A percentile compares a stretch with the other conserved stretches of the same genome.
Evolutionary conservation across 2,329 filamentous ascomycete species (phyloP).

Genomic region (Colletotrichum sidae): DNA sequence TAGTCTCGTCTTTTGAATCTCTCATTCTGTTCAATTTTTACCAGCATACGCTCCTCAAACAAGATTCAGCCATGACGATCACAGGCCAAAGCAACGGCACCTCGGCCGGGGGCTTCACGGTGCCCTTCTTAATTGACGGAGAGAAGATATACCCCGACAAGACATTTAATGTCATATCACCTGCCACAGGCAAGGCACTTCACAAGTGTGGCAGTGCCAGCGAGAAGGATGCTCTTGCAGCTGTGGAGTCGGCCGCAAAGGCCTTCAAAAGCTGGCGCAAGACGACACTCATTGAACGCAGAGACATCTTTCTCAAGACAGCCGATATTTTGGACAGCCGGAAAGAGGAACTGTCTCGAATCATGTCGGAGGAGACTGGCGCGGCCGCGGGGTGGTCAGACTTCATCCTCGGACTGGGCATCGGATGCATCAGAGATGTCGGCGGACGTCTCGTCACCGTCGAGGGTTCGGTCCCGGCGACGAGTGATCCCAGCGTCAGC

Average conservation of each 20-base stretch:
- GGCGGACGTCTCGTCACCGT: conserved; percentile 50
- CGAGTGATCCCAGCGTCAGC: conserved; percentile 57
- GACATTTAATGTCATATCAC: conserved; percentile 68
- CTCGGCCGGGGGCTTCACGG: conserved; percentile 31
- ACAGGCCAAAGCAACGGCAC: conserved; percentile 15
- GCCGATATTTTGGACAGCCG: conserved; percentile 68
- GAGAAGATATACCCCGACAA: conserved; percentile 57
- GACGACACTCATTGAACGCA: conserved; percentile 66
- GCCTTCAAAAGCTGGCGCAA: conserved; percentile 74
- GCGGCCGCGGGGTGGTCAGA: conserved; percentile 42
- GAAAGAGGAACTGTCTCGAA: conserved; percentile 63
- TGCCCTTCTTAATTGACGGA: conserved; percentile 58
- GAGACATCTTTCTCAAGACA: conserved; percentile 71
- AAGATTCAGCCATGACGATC: conserved; percentile 18
- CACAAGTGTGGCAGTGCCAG: conserved; percentile 66
- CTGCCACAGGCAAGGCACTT: conserved; percentile 63
- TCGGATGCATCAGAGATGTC: conserved; percentile 51
- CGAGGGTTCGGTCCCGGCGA: conserved; percentile 46
- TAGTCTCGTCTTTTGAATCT: not conserved
- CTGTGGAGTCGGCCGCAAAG: conserved; percentile 61
- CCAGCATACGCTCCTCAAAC: not conserved
- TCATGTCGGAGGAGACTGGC: conserved; percentile 59
- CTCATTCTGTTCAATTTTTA: not conserved
- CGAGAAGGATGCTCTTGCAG: conserved; percentile 63
- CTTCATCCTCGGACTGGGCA: conserved; percentile 49